Evolutionary conservation across 305 asterid species (phyloP), one percentile per base, ranked within the genome.

Genomic region (Coffea humblotiana): DNA sequence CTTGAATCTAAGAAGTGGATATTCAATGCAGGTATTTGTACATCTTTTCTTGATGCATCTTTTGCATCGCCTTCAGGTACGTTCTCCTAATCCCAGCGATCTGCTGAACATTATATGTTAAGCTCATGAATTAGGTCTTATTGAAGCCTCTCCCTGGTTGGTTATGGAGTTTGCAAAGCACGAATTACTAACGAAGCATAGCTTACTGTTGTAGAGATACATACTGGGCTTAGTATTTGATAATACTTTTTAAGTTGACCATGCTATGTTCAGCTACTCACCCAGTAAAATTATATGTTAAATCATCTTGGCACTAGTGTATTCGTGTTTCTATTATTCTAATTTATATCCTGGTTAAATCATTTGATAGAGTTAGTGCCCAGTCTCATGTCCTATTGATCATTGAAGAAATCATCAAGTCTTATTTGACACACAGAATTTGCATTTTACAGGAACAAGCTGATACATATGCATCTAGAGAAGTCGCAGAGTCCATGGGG

Each of bases 41-140:
- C 99, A 96, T 86, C 96, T 96, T 87, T 96, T 96, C 91, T 88
- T 96, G 94, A 96, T 96, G 99, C 89, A 93, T 90, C 96, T 96
- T 83, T 88, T 96, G 91, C 99, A 96, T 87, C 97, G 91, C 78
- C 98, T 96, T 87, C 99, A 96, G 99, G 99, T 96, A 92, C 71
- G 77, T 32, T 68, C 52, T 48, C 52, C 52, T 11, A 48, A 12
- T 72, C 83, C 79, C 66, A 47, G 47, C 40, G 79, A 51, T 78
- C 85, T 71, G 72, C 74, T 66, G 72, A 27, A 75, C 82, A 77
- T 84, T 67, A 35, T 84, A 0, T 65, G 23, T 61, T 68, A 16
- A 49, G 19, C 47, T 60, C 43, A 40, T 60, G 18, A 10, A 49
- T 7, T 72, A 15, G 73, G 60, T 47, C 23, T 27, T 12, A 18